These are phyloP conservation scores for Arachis hypogaea DNA, from an alignment of 306 rosid genomes.

Conservation along the genomic window DNA sequence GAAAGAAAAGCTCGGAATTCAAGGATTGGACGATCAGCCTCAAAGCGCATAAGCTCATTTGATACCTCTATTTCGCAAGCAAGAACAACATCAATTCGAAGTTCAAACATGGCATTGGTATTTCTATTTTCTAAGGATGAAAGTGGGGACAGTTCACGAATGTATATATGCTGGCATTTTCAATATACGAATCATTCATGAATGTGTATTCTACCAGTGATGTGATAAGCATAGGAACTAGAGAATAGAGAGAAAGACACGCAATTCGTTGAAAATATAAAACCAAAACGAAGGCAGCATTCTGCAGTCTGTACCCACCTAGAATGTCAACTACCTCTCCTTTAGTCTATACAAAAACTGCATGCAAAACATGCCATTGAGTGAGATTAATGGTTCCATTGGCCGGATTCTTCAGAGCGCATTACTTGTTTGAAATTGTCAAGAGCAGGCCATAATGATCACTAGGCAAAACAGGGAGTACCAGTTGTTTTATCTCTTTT, in stretches of 20 bases:
- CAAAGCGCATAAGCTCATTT: no score
- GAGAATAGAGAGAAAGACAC: neutral
- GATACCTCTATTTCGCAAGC: no score
- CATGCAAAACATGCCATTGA: slow-evolving; percentile 43
- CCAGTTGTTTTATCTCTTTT: slow-evolving; percentile 64
- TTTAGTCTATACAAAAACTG: slow-evolving; percentile 49
- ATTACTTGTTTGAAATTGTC: slow-evolving; percentile 55
- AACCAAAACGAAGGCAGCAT: slow-evolving; percentile 5
- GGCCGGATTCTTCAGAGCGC: slow-evolving; percentile 21
- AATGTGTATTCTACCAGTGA: no score
- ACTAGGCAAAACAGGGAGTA: slow-evolving; percentile 89
- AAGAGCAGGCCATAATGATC: slow-evolving; percentile 91
- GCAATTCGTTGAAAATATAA: neutral
- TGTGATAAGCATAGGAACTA: no score
- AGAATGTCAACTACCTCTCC: slow-evolving; percentile 27
- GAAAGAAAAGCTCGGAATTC: no score
- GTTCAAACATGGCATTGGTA: neutral
- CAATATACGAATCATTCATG: neutral
- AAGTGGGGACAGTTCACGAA: neutral
- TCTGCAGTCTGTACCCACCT: neutral
- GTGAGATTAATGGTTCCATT: neutral
- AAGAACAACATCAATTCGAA: no score
- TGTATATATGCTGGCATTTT: no score
- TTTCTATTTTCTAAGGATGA: neutral
- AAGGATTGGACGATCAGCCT: no score